Conservation (phyloP, 495 filamentous ascomycete genomes). For the Aspergillus mulundensis region DNA sequence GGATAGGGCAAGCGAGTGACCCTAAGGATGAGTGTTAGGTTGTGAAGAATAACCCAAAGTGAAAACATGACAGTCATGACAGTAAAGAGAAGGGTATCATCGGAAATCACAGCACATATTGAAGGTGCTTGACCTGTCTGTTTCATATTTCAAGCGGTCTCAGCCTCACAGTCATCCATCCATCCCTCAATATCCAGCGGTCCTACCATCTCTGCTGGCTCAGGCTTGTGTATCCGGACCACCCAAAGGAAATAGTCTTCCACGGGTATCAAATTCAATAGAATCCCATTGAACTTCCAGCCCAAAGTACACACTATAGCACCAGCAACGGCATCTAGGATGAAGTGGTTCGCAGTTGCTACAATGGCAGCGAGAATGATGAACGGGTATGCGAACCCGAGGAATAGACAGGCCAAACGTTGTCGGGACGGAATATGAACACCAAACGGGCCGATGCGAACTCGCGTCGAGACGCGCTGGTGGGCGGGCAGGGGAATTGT, state of each 20-base stretch:
- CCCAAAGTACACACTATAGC: constrained; percentile 54
- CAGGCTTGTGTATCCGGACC: constrained; percentile 60
- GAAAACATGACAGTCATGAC: constrained; percentile 4
- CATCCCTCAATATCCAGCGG: constrained; percentile 16
- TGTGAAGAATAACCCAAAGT: neutral
- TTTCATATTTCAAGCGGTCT: constrained; percentile 12
- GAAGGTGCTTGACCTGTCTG: neutral
- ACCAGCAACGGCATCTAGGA: constrained; percentile 67
- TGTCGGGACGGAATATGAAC: constrained; percentile 38
- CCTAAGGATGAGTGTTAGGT: neutral
- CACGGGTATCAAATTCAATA: constrained; percentile 57
- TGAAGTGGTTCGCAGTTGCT: constrained; percentile 70
- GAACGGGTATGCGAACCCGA: constrained; percentile 62
- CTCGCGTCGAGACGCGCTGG: constrained; percentile 26
- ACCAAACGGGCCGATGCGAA: constrained; percentile 19
- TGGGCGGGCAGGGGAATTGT: constrained; percentile 44
- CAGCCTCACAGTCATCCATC: constrained; percentile 18
- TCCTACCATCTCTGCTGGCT: constrained; percentile 20
- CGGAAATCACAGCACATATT: neutral
- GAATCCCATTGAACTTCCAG: constrained; percentile 53
- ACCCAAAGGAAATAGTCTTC: constrained; percentile 65
- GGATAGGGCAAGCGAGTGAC: constrained; percentile 5
- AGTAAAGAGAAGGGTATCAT: constrained; percentile 18
- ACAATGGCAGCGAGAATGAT: constrained; percentile 65
- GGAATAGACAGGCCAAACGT: constrained; percentile 39